Conservation (phyloP, 2,329 filamentous ascomycete species). For the Xylaria sp. region DNA sequence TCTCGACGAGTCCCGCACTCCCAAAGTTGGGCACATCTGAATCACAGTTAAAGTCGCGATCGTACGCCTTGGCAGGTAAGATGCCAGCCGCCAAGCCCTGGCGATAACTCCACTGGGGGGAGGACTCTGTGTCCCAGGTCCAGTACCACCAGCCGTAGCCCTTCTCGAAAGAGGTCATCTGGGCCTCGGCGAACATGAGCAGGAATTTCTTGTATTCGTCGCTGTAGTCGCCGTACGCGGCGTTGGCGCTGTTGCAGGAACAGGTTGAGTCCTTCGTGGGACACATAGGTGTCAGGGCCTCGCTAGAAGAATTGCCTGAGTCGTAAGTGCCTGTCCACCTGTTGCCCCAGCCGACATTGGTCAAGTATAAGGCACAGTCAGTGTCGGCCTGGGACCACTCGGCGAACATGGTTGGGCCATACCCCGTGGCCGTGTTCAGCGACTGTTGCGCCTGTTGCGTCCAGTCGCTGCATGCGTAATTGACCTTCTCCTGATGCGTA, state of each 20-base stretch:
- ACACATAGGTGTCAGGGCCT: conserved; percentile 77
- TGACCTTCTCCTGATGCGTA: conserved; percentile 83
- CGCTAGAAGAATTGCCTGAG: conserved; percentile 69
- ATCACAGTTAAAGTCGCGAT: conserved; percentile 75
- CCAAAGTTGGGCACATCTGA: conserved; percentile 64
- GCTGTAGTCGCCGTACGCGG: conserved; percentile 73
- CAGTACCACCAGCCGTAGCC: conserved; percentile 99
- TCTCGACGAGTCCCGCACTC: conserved; percentile 59
- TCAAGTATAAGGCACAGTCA: conserved; percentile 87
- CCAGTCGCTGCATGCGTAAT: conserved; percentile 90
- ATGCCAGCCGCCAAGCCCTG: conserved; percentile 80
- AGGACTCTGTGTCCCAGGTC: conserved; percentile 93
- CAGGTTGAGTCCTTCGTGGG: conserved; percentile 74
- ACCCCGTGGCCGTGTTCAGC: conserved; percentile 79
- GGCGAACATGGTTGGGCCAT: conserved; percentile 92
- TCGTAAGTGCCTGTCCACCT: conserved; percentile 91
- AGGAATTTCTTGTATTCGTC: conserved; percentile 85
- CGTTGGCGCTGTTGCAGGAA: conserved; percentile 80
- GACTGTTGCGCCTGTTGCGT: conserved; percentile 78
- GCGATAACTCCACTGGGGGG: conserved; percentile 93
- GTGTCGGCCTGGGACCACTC: conserved; percentile 99
- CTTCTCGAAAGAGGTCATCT: conserved; percentile 93
- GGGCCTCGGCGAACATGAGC: conserved; percentile 89
- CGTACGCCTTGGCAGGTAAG: conserved; percentile 78
- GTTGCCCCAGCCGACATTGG: conserved; percentile 87